Evolutionary conservation across 192 early-diverging fungal genomes (phyloP), one percentile per base, ranked within the genome.

Genomic region (Spizellomyces punctatus): DNA sequence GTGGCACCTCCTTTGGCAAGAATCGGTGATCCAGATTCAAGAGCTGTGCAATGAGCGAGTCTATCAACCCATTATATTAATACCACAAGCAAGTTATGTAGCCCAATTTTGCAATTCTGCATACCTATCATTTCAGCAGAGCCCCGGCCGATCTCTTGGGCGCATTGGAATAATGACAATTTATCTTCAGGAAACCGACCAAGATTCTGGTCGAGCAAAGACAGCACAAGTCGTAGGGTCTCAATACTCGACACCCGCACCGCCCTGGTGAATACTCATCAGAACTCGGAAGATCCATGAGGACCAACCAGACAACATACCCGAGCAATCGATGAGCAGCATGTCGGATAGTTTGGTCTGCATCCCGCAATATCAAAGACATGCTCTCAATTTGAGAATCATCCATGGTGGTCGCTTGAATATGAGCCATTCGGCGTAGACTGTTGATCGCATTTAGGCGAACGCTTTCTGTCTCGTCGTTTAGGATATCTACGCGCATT

Each of bases 391-490:
- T 78, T 77, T 94, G 91, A 66, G 94, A 91, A 6, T 83, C 85
- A 46, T 89, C 84, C 43, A 95, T 79, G 16, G 73, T 63, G 8
- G 95, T 82, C 0, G 70, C 73, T 8, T 82, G 66, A 2, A 79
- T 78, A 5, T 74, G 72, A 1, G 90, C 93, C 57, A 99, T 90
- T 52, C 88, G 83, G 19, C 79, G 81, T 12, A 99, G 83, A 58
- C 86, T 91, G 17, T 82, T 82, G 44, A 96, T 88, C 1, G 95
- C 88, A 49, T 94, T 90, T 6, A 94, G 71, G 0, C 96, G 90
- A 5, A 99, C 91, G 48, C 82, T 81, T 69, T 92, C 88, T 72
- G 93, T 92, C 74, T 96, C 94, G 79, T 99, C 96, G 79, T 97
- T 96, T 69, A 99, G 95, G 93, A 99, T 99, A 64, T 97, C 96